Evolutionary conservation across 805 yeast genomes (phyloP).

Genomic region (Blastobotrys peoriensis): DNA sequence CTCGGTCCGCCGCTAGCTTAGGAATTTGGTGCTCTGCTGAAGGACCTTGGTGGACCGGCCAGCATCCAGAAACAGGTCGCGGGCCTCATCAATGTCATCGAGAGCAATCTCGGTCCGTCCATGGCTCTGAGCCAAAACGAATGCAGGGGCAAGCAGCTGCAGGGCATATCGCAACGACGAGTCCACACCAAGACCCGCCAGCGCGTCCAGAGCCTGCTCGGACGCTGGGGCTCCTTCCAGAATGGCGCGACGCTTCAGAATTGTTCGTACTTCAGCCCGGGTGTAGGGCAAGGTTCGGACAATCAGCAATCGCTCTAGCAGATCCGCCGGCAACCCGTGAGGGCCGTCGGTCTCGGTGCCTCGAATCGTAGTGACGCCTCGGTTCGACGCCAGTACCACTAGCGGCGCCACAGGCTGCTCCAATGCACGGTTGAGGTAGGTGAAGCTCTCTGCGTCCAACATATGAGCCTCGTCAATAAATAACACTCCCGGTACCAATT

Average conservation of each 20-base stretch:
- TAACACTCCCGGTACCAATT: conserved; percentile 93
- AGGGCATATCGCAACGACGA: conserved; percentile 88
- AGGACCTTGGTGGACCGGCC: conserved; percentile 71
- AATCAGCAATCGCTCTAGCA: conserved; percentile 84
- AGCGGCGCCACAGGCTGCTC: conserved; percentile 91
- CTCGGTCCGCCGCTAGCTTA: no score
- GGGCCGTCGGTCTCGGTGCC: conserved; percentile 89
- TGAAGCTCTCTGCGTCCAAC: conserved; percentile 96
- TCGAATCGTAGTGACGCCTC: conserved; percentile 86
- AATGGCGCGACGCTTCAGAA: conserved; percentile 73
- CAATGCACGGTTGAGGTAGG: conserved; percentile 88
- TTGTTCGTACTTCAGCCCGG: conserved; percentile 72
- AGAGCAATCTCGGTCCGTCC: conserved; percentile 64
- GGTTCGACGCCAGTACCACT: conserved; percentile 91
- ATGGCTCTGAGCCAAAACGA: conserved; percentile 66
- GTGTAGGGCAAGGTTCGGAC: conserved; percentile 88
- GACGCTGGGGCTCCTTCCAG: conserved; percentile 67
- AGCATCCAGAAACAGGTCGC: conserved; percentile 77
- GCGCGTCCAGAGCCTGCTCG: conserved; percentile 62
- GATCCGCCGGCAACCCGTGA: conserved; percentile 95
- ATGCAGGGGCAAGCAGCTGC: conserved; percentile 87
- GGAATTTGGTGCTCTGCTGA: conserved; percentile 31
- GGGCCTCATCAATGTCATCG: conserved; percentile 78
- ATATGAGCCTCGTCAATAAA: conserved; percentile 98
- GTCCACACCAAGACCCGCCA: conserved; percentile 67